These are phyloP conservation scores for Fusarium sp. DNA, from an alignment of 2,329 filamentous ascomycete genomes.

Conservation along the genomic window DNA sequence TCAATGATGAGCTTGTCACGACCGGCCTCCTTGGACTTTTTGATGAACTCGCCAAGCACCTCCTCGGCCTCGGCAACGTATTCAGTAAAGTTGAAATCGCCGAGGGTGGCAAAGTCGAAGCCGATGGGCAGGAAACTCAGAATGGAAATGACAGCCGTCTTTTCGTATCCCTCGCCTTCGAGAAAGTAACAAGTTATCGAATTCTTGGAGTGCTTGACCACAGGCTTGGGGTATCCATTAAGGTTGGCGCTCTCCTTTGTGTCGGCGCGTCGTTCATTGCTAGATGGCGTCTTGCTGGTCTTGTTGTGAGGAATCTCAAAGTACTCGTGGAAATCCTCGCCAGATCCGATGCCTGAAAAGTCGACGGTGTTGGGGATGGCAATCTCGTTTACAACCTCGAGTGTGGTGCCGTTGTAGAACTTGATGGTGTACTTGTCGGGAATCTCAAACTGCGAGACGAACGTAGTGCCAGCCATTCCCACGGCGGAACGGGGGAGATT, in stretches of 20 bases:
- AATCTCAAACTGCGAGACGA: slow-evolving; percentile 35
- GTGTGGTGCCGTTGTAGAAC: slow-evolving; percentile 36
- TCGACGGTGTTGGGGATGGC: slow-evolving; percentile 22
- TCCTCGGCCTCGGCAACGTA: slow-evolving; percentile 34
- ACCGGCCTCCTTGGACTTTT: slow-evolving; percentile 27
- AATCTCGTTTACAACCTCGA: slow-evolving; percentile 27
- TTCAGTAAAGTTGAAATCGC: slow-evolving; percentile 11
- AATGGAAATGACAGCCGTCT: slow-evolving; percentile 40
- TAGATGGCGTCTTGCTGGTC: background rate
- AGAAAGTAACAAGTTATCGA: slow-evolving; percentile 37
- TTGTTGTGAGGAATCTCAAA: slow-evolving; percentile 30
- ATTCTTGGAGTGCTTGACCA: slow-evolving; percentile 27
- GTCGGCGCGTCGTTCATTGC: slow-evolving; percentile 20
- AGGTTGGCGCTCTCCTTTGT: background rate
- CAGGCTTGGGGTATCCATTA: slow-evolving; percentile 28
- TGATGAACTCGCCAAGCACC: slow-evolving; percentile 34
- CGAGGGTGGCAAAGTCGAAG: background rate
- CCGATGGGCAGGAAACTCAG: slow-evolving; percentile 40
- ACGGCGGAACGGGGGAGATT: slow-evolving; percentile 24
- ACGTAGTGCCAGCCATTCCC: slow-evolving; percentile 12
- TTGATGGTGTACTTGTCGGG: slow-evolving; percentile 37
- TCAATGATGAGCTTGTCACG: slow-evolving; percentile 43
- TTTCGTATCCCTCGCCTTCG: slow-evolving; percentile 25
- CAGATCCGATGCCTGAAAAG: slow-evolving; percentile 36
- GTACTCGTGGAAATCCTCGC: slow-evolving; percentile 35